Conservation (phyloP, 768 basidiomycete species). For the Multifurca ochricompacta region DNA sequence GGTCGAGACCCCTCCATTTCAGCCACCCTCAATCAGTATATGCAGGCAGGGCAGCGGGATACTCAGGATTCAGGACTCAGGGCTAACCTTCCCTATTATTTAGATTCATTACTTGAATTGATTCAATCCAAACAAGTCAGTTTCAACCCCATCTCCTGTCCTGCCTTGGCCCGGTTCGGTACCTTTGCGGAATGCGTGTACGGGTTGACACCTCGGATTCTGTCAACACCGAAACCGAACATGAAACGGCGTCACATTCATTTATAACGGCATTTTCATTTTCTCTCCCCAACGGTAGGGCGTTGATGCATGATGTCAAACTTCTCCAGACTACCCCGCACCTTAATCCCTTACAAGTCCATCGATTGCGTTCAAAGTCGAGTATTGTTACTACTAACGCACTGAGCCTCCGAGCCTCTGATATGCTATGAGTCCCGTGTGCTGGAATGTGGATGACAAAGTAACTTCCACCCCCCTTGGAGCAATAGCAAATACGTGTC, state of each 20-base stretch:
- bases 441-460: background rate
- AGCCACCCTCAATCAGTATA: too few species aligned
- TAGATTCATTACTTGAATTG: too few species aligned
- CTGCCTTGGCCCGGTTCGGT: too few species aligned
- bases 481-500: background rate
- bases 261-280: slow-evolving; percentile 7
- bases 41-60: too few species aligned
- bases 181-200: too few species aligned
- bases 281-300: background rate
- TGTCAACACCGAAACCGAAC: background rate
- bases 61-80: too few species aligned
- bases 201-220: background rate
- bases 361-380: background rate
- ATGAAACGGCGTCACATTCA: background rate
- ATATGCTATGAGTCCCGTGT: too few species aligned
- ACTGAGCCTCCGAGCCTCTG: background rate
- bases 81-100: too few species aligned
- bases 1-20: too few species aligned
- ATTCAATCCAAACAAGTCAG: background rate
- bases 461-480: background rate
- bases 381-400: background rate
- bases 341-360: too few species aligned
- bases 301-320: background rate
- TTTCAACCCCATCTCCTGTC: background rate
- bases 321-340: slow-evolving; percentile 7